Conservation (phyloP, 2,329 filamentous ascomycete species). For the Pseudogymnoascus sp. region DNA sequence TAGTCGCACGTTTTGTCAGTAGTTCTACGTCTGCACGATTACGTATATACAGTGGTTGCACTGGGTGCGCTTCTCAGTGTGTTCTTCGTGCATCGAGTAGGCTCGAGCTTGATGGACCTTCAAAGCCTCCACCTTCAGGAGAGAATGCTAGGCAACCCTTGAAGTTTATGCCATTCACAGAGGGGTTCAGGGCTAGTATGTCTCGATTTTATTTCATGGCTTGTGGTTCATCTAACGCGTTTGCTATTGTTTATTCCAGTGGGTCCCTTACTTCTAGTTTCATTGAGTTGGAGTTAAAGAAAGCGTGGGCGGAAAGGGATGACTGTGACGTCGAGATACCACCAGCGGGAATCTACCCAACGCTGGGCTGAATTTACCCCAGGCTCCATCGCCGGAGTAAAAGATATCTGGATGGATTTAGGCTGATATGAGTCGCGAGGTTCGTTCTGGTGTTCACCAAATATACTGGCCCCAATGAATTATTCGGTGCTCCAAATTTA, state of each 20-base stretch:
- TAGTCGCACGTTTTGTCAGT: not conserved
- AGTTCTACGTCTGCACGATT: not conserved
- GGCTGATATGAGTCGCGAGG: not conserved
- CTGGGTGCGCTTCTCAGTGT: not conserved
- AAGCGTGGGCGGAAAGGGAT: not conserved
- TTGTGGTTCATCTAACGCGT: not conserved
- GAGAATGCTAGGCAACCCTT: not conserved
- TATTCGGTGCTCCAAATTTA: slow-evolving; percentile 39
- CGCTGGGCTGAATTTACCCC: not conserved
- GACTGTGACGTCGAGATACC: slow-evolving; percentile 5
- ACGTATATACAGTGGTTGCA: not conserved
- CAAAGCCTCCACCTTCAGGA: not conserved
- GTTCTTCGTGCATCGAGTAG: slow-evolving; percentile 8
- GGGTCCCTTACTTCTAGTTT: not conserved
- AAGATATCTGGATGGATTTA: not conserved
- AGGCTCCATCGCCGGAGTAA: not conserved
- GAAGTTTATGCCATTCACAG: not conserved
- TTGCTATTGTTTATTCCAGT: not conserved
- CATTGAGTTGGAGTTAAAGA: not conserved
- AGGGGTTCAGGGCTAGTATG: not conserved
- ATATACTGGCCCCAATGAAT: not conserved
- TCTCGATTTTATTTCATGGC: not conserved
- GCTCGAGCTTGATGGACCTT: slow-evolving; percentile 2
- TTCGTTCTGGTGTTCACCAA: not conserved
- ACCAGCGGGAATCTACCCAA: not conserved